Evolutionary conservation across 495 filamentous ascomycete genomes (phyloP), one percentile per base, ranked within the genome.

Genomic region (Paragyromitra xinjiangensis): DNA sequence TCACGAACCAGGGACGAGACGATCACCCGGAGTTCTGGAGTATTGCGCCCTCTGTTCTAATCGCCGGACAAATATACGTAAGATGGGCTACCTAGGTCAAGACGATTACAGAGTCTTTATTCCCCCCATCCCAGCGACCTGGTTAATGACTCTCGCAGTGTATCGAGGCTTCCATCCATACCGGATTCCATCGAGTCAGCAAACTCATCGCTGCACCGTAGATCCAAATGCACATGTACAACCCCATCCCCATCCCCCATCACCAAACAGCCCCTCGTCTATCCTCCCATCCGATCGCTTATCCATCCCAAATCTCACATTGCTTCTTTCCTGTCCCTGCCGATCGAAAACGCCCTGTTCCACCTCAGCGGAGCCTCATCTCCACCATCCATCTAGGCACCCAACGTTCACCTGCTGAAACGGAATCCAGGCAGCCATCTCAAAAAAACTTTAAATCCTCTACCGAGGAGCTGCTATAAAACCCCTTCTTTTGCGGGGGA

Each of bases 341-440:
- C 65, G 65, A 69, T 69, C 65, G 48, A 56, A 37, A 67, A 56
- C 50, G 65, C 51, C 39, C 29, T 69, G 50, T 58, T 39, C 39
- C 53, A 39, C 22, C 29, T 61, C 56, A 61, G 50, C 26, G 42
- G 64, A 68, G 64, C 64, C 64, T 55, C 64, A 68, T 53, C 48
- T 34, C 29, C 40, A 56, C 12, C 56, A 37, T 6, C 8, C 4
- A 12, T 11, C 44, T 48, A 56, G 53, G 53, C 53, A 29, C 53
- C 19, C 51, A 56, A 56, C 19, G 1, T 3, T 9, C 11, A 56
- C 56, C 53, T 56, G 56, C 56, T 61, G 56, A 61, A 37, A 37
- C 56, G 11, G 48, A 8, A 3, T 24, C 39, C 45, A 53, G 45
- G 45, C 45, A 68, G 34, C 48, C 42, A 51, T 61, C 56, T 37